phyloP scores from a whole-genome alignment of 257 asterid genomes.

The Linderniella brevidens region DNA sequence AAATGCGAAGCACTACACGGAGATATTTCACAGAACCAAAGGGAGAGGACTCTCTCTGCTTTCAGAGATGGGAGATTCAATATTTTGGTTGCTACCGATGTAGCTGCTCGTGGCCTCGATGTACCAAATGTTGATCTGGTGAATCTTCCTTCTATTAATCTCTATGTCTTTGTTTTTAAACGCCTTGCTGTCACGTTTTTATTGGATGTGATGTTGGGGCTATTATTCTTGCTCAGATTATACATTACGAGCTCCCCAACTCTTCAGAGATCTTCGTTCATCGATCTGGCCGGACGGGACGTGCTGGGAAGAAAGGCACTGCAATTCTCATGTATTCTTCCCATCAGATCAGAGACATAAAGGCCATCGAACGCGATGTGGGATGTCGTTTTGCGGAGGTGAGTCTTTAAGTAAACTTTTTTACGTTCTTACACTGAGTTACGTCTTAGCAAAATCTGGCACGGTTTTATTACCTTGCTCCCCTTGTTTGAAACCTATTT shows the following conservation, averaged over 20 bases:
- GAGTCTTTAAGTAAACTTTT: neutral
- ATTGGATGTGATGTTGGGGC: neutral
- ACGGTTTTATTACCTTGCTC: no score
- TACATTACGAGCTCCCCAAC: constrained; percentile 87
- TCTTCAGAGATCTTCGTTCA: constrained; percentile 80
- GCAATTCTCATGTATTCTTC: constrained; percentile 72
- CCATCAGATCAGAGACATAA: constrained; percentile 51
- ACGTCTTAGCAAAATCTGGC: no score
- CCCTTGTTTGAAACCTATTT: no score
- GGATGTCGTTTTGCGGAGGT: constrained; percentile 78
- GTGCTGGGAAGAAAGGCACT: constrained; percentile 94
- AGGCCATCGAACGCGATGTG: constrained; percentile 70
- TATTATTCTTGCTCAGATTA: constrained; percentile 28
- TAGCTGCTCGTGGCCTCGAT: constrained; percentile 83
- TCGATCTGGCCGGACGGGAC: constrained; percentile 97
- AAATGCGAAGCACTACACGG: constrained; percentile 29
- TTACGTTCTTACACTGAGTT: no score
- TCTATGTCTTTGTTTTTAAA: neutral
- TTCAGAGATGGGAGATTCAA: neutral
- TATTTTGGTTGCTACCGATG: neutral
- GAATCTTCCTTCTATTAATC: constrained; percentile 7
- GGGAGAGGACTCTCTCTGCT: neutral
- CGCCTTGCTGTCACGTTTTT: neutral
- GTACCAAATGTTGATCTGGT: constrained; percentile 98
- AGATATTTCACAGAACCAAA: neutral